Evolutionary conservation across 192 early-diverging fungal genomes (phyloP).

Genomic region (Coemansia sp.): DNA sequence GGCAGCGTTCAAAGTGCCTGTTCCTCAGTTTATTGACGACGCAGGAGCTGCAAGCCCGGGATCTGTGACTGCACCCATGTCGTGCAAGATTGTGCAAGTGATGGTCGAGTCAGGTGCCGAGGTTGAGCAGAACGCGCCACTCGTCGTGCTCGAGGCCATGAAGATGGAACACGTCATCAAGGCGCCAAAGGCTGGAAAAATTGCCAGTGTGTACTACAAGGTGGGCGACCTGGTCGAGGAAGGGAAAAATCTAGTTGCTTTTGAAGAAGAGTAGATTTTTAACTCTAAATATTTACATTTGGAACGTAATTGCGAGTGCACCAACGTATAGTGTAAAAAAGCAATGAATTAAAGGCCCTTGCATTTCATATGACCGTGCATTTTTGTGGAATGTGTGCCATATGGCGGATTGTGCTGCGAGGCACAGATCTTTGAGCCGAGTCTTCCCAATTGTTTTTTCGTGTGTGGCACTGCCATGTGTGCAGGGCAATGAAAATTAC

Average conservation of each 20-base stretch:
- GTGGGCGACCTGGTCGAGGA: constrained; percentile 88
- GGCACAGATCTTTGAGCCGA: too few species aligned
- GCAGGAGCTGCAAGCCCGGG: constrained; percentile 51
- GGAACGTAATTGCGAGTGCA: too few species aligned
- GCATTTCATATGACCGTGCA: too few species aligned
- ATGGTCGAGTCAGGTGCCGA: constrained; percentile 70
- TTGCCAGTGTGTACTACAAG: constrained; percentile 74
- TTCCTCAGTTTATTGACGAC: constrained; percentile 58
- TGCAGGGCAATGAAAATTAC: too few species aligned
- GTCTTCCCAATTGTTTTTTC: too few species aligned
- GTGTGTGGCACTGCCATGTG: too few species aligned
- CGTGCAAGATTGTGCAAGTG: constrained; percentile 92
- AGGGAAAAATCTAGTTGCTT: constrained; percentile 76
- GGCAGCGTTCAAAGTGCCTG: constrained; percentile 55
- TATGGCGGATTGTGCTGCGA: too few species aligned
- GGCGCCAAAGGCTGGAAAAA: constrained; percentile 69
- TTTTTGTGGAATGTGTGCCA: too few species aligned
- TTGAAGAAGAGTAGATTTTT: constrained; percentile 55
- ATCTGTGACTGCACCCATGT: constrained; percentile 89
- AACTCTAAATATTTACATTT: neutral
- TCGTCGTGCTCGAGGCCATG: constrained; percentile 95
- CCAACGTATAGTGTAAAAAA: too few species aligned
- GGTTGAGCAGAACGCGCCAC: constrained; percentile 75
- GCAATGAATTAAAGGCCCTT: too few species aligned
- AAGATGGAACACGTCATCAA: constrained; percentile 98